phyloP scores from a whole-genome alignment of 805 yeast genomes.

The Ogataea paraovalis region DNA sequence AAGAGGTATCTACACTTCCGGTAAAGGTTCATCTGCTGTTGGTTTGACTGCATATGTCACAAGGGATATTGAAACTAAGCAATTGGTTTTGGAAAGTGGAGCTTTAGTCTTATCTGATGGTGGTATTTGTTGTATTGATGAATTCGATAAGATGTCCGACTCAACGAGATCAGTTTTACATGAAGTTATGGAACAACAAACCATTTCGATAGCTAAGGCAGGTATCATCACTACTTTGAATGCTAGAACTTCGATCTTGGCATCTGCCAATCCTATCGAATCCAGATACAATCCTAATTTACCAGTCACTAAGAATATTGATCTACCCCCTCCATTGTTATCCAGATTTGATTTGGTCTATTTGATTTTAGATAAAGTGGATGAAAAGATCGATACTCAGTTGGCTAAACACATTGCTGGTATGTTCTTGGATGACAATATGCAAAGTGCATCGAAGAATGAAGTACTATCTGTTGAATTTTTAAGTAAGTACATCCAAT shows the following conservation, averaged over 20 bases:
- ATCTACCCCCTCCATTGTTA: slow-evolving; percentile 90
- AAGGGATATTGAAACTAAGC: slow-evolving; percentile 89
- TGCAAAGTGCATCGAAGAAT: slow-evolving; percentile 61
- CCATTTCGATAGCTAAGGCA: slow-evolving; percentile 96
- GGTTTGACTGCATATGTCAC: slow-evolving; percentile 98
- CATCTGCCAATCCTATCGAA: slow-evolving; percentile 96
- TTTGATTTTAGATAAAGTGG: slow-evolving; percentile 87
- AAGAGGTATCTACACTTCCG: slow-evolving; percentile 95
- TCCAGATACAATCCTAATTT: slow-evolving; percentile 92
- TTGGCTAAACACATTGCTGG: slow-evolving; percentile 87
- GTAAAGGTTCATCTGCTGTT: slow-evolving; percentile 98
- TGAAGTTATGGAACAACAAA: slow-evolving; percentile 99
- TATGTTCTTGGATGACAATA: slow-evolving; percentile 85
- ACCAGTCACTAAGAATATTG: slow-evolving; percentile 94
- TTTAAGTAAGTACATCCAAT: slow-evolving; percentile 83
- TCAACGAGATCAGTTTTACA: slow-evolving; percentile 91
- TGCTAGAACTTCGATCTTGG: slow-evolving; percentile 93
- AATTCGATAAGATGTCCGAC: slow-evolving; percentile 96
- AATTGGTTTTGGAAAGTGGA: slow-evolving; percentile 90
- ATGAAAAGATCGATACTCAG: slow-evolving; percentile 76
- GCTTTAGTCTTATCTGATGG: slow-evolving; percentile 96
- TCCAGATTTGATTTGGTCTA: slow-evolving; percentile 95
- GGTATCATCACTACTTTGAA: slow-evolving; percentile 96
- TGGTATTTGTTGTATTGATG: slow-evolving; percentile 98
- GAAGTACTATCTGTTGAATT: slow-evolving; percentile 84